These are phyloP conservation scores for Melocanna baccifera DNA, from an alignment of 176 grass and related monocot genomes.

Conservation along the genomic window DNA sequence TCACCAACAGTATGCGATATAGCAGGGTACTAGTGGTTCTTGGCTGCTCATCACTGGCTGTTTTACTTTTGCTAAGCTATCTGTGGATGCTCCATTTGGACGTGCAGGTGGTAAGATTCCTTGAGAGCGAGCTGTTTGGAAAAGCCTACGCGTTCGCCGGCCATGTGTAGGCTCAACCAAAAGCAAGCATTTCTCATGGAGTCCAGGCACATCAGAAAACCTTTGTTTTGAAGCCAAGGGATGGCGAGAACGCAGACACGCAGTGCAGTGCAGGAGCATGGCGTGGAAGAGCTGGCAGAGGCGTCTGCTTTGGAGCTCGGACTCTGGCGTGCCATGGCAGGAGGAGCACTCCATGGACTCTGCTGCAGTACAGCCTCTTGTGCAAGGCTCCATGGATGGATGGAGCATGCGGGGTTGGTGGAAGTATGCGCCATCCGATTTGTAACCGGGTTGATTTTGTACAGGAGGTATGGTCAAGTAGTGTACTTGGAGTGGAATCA, in stretches of 20 bases:
- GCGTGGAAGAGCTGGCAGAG: background rate
- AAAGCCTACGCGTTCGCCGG: slow-evolving; percentile 8
- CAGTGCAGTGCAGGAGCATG: background rate
- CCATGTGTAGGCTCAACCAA: background rate
- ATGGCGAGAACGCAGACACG: background rate
- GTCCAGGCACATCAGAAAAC: background rate
- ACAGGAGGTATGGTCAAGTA: slow-evolving; percentile 36
- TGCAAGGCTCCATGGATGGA: background rate
- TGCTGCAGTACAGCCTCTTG: background rate
- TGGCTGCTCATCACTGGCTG: background rate
- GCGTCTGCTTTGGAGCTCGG: background rate
- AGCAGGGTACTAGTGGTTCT: background rate
- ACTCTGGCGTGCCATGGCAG: background rate
- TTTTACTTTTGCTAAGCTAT: background rate
- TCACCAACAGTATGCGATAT: background rate
- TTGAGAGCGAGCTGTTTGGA: slow-evolving; percentile 19
- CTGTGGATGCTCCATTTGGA: background rate
- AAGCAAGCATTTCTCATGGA: slow-evolving; percentile 5
- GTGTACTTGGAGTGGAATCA: slow-evolving; percentile 50
- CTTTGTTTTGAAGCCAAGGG: slow-evolving; percentile 50
- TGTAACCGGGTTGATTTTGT: slow-evolving; percentile 30
- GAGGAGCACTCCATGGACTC: background rate
- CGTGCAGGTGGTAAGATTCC: background rate
- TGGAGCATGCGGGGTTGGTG: slow-evolving; percentile 21
- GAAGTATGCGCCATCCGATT: slow-evolving; percentile 11